A percentile compares a stretch with the other conserved stretches of the same genome.
Conservation (phyloP, 306 rosid genomes). For the Sicyos baderoa region DNA sequence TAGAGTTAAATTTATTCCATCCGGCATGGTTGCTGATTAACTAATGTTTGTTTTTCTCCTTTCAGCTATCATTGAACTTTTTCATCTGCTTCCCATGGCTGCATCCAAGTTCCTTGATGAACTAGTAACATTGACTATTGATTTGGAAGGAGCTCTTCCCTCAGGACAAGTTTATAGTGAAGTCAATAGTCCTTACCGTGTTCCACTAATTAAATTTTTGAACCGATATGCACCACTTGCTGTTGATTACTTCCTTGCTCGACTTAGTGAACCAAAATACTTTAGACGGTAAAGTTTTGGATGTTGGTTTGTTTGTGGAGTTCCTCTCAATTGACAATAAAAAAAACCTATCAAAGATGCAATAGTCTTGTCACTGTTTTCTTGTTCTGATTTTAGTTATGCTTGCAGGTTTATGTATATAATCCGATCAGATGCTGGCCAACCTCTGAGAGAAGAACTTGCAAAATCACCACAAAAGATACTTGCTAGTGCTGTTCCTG, state of each 20-base stretch:
- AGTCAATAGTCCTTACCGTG: constrained; percentile 93
- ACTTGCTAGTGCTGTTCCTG: constrained; percentile 78
- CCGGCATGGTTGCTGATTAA: constrained; percentile 16
- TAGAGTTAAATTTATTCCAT: constrained; percentile 20
- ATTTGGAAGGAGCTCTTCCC: constrained; percentile 96
- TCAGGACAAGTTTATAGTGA: constrained; percentile 94
- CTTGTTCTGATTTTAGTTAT: constrained; percentile 13
- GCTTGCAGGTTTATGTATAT: constrained; percentile 77
- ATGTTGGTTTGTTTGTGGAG: constrained; percentile 23
- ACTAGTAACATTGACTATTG: constrained; percentile 93
- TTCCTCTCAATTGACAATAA: not conserved
- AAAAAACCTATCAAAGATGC: not conserved
- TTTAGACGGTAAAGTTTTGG: constrained; percentile 70
- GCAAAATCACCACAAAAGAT: constrained; percentile 93
- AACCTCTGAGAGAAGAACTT: constrained; percentile 91
- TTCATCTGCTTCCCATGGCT: constrained; percentile 91
- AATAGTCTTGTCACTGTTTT: constrained; percentile 4
- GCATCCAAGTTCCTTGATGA: constrained; percentile 97
- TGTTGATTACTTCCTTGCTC: constrained; percentile 87
- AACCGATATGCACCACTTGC: constrained; percentile 82
- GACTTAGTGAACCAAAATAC: constrained; percentile 83
- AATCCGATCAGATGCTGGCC: constrained; percentile 89
- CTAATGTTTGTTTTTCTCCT: constrained; percentile 21
- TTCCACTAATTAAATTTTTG: constrained; percentile 83
- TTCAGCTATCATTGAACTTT: constrained; percentile 97